Evolutionary conservation across 1,139 yeast genomes (phyloP).

Genomic region (Lizanozyma gosingica): DNA sequence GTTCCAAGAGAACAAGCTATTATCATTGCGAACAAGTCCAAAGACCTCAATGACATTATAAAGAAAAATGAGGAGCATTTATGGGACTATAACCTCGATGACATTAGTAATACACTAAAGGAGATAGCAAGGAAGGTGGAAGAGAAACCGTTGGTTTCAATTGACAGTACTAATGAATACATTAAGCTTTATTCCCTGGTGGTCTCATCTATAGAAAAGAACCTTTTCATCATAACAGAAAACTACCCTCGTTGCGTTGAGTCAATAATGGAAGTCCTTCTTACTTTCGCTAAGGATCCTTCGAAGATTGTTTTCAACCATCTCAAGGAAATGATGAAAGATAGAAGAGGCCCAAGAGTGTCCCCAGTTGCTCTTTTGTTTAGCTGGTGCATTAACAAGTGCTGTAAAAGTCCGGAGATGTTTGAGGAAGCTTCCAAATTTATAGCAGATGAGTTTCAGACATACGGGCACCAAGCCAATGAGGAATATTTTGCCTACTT

Average conservation of each 20-base stretch:
- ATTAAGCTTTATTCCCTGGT: neutral
- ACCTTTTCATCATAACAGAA: neutral
- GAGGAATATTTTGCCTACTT: constrained; percentile 44
- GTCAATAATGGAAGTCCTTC: neutral
- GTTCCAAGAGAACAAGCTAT: neutral
- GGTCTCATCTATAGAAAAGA: neutral
- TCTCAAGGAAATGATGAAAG: constrained; percentile 2
- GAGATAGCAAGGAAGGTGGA: neutral
- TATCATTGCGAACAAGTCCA: neutral
- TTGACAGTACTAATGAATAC: neutral
- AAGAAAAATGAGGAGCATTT: neutral
- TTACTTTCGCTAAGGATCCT: constrained; percentile 5
- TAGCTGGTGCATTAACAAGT: constrained; percentile 1
- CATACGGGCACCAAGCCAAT: constrained; percentile 21
- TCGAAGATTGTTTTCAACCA: constrained; percentile 7
- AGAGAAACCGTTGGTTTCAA: neutral
- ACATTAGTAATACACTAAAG: neutral
- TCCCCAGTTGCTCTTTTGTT: neutral
- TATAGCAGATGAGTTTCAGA: constrained; percentile 25
- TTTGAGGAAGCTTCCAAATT: constrained; percentile 28
- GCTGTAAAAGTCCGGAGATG: constrained; percentile 4
- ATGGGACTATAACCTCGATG: neutral
- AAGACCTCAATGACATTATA: neutral
- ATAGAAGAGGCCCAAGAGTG: neutral
- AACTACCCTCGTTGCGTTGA: neutral